Conservation (phyloP, 108 stramenopile genomes). For the Cyclotella atomus region DNA sequence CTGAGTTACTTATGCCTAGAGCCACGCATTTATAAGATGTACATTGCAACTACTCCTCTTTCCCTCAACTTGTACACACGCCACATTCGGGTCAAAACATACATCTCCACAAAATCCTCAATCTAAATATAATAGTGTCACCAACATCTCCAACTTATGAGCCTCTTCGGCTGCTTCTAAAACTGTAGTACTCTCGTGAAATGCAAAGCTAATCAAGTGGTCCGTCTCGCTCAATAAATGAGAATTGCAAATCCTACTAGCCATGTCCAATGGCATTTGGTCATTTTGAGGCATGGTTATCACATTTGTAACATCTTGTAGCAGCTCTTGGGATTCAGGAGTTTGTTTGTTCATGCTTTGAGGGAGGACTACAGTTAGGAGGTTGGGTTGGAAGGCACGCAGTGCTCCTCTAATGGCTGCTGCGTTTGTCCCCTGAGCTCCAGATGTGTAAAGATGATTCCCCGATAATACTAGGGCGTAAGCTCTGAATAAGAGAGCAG, state of each 20-base stretch:
- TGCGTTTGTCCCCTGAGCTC: constrained; percentile 91
- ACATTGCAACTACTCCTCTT: too few species aligned
- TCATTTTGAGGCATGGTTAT: constrained; percentile 89
- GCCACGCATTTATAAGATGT: too few species aligned
- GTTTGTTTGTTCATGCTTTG: constrained; percentile 89
- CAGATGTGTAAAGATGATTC: constrained; percentile 93
- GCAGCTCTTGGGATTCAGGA: constrained; percentile 81
- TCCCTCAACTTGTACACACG: too few species aligned
- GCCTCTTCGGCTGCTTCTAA: constrained; percentile 90
- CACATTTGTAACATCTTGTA: constrained; percentile 79
- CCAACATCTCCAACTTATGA: constrained; percentile 86
- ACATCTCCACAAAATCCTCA: constrained; percentile 23
- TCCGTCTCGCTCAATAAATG: constrained; percentile 89
- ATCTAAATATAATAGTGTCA: constrained; percentile 89
- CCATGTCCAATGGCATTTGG: constrained; percentile 81
- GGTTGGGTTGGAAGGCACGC: constrained; percentile 83
- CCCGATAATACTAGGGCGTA: constrained; percentile 93
- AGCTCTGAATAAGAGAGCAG: too few species aligned
- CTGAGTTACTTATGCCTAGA: too few species aligned
- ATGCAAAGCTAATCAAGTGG: constrained; percentile 93
- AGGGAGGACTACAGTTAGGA: constrained; percentile 92
- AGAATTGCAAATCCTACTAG: constrained; percentile 90
- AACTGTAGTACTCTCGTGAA: constrained; percentile 91
- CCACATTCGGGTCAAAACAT: not conserved
- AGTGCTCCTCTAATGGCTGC: constrained; percentile 90